Evolutionary conservation across 2,329 filamentous ascomycete species (phyloP), one percentile per base, ranked within the genome.

Genomic region (Neonectria magnoliae): DNA sequence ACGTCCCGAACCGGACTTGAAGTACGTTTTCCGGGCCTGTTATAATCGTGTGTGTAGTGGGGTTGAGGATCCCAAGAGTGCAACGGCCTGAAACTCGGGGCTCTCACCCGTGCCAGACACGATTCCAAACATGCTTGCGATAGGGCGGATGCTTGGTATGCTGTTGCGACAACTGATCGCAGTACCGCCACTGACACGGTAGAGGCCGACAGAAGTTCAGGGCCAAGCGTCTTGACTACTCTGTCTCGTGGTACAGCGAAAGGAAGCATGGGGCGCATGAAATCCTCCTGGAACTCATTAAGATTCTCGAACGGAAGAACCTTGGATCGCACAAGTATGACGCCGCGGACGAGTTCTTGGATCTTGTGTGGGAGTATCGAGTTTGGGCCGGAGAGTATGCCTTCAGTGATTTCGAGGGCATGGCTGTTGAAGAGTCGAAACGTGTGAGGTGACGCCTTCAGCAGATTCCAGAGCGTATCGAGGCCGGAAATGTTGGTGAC

Each of bases 61-160:
- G 52, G 53, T 6, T 25, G 10, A 1, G 58, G 60, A 20, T 69
- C 33, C 47, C 44, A 36, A 42, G 42, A 29, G 16, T 66, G 68
- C 25, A 57, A 20, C 4, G 71, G 66, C 22, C 16, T 66, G 36
- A 71, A 71, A 20, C 42, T 50, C 4, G 55, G 60, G 18, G 65
- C 67, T 59, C 60, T 47, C 48, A 71, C 9, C 4, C 62, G 62
- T 27, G 14, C 55, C 7, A 73, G 66, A 31, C 42, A 70, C 4
- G 62, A 73, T 7, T 56, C 45, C 51, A 73, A 65, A 47, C 64
- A 73, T 1, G 67, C 64, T 14, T 70, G 65, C 8, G 71, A 54
- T 9, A 73, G 64, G 5, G 59, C 44, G 14, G 62, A 69, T 20
- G 69, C 54, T n/a, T 70, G 71, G 14, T 53, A 31, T 29, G 69